Base-by-base conservation (phyloP, 192 early-diverging fungal genomes). In the Geosiphon pyriformis region DNA sequence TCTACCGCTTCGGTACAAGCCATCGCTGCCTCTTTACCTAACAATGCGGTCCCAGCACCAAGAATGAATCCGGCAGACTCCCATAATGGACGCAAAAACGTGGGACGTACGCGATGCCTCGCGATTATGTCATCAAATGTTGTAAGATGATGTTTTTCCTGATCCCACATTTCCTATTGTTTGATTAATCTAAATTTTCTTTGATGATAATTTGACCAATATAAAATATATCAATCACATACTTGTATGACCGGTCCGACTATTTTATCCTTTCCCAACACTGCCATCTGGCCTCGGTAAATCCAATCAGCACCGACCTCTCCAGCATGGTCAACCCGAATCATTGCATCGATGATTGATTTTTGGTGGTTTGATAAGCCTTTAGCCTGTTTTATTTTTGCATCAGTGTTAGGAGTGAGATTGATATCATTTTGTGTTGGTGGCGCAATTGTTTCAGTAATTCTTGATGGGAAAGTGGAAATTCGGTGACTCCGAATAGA, bases 1-100 rank as follows among this genome's bases (percentile, higher is more conserved):
- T 98, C 96, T 15, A 96, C 96, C 2, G 94, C 96, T 68, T 98
- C 96, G 0, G 96, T 98, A 74, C 93, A 96, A n/a, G 94, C 94
- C 94, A 98, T 98, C 29, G 94, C 93, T 23, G 94, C 93, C 65
- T 94, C 90, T 64, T 91, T 89, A n/a, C 94, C 95, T 69, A 98
- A 72, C 53, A 93, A 59, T 2, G 92, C 96, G 1, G 94, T 94
- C 0, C 83, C 88, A 4, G 82, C 88, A 18, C 96, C 96, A 11
- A 98, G 70, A 1, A 87, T 79, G 65, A 86, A 95, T 6, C 96
- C 96, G 15, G 90, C 88, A 7, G 81, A 76, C 42, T 92, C 92
- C 87, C 94, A 95, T 18, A 96, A 32, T 0, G 96, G 96, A 26
- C 87, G 79, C 62, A 98, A 70, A 10, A 90, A 65, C 15, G 92